Percentiles rank a stretch among this genome's conserved stretches.
Conservation (phyloP, 306 rosid species). For the Sophora flavescens region DNA sequence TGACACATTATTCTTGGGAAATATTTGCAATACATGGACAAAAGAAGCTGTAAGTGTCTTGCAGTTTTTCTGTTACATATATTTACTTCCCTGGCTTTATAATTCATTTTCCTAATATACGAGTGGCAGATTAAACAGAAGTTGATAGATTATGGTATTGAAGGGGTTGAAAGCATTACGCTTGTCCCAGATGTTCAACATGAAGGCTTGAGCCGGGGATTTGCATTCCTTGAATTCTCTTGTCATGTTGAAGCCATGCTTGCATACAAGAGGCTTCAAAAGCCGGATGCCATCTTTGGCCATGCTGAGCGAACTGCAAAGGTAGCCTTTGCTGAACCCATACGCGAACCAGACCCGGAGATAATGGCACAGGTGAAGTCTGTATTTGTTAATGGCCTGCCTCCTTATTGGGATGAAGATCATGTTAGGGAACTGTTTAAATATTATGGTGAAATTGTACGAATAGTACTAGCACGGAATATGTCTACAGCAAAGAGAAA, state of each 20-base stretch:
- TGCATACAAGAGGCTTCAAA: conserved; percentile 91
- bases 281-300: conserved; percentile 84
- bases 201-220: conserved; percentile 79
- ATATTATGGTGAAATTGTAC: conserved; percentile 71
- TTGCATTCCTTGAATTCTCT: conserved; percentile 82
- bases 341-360: conserved; percentile 72
- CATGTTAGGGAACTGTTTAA: conserved; percentile 59
- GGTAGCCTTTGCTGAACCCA: conserved; percentile 90
- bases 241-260: conserved; percentile 79
- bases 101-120: conserved; percentile 44
- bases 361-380: conserved; percentile 87
- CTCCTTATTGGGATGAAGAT: conserved; percentile 79
- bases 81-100: conserved; percentile 36
- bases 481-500: conserved; percentile 79
- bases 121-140: conserved; percentile 74
- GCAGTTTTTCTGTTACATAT: conserved; percentile 26
- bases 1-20: conserved; percentile 78
- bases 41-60: conserved; percentile 73
- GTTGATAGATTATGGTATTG: conserved; percentile 76
- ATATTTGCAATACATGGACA: conserved; percentile 87
- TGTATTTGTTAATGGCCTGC: conserved; percentile 81
- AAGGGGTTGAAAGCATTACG: conserved; percentile 74
- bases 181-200: conserved; percentile 71
- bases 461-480: conserved; percentile 71
- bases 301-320: conserved; percentile 85